These are phyloP conservation scores for Suillus discolor DNA, from an alignment of 768 basidiomycete species.

Conservation along the genomic window DNA sequence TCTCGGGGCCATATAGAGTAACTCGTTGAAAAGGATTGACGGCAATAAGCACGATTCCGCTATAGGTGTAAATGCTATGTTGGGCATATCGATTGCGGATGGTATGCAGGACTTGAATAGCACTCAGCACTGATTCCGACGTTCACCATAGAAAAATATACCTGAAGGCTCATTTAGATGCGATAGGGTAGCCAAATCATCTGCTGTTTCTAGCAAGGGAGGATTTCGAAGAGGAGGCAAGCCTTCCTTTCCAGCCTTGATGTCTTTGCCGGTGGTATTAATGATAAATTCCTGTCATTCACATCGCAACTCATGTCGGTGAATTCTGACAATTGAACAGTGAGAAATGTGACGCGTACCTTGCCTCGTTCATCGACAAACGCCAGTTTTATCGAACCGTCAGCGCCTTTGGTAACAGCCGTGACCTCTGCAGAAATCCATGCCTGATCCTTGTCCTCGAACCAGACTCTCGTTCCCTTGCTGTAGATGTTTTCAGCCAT, in stretches of 20 bases:
- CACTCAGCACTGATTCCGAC: conserved; percentile 3
- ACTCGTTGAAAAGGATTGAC: conserved; percentile 99
- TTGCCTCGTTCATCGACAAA: conserved; percentile 93
- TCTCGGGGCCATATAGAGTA: conserved; percentile 94
- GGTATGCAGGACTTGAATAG: conserved; percentile 81
- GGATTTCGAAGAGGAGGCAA: conserved; percentile 96
- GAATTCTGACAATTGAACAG: conserved; percentile 13
- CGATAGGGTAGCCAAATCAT: conserved; percentile 96
- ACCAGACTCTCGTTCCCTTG: conserved; percentile 90
- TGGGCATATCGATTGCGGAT: conserved; percentile 96
- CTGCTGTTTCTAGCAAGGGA: conserved; percentile 92
- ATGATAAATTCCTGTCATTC: conserved; percentile 69
- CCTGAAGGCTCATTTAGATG: conserved; percentile 98
- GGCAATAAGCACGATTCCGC: conserved; percentile 97
- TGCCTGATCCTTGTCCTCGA: conserved; percentile 91
- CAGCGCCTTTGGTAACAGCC: conserved; percentile 59
- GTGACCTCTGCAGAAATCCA: conserved; percentile 92
- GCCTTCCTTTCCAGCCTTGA: conserved; percentile 76
- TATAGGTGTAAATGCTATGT: conserved; percentile 98
- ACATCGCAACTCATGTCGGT: background rate
- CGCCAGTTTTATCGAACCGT: conserved; percentile 78
- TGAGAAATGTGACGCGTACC: conserved; percentile 45
- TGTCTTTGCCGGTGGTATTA: conserved; percentile 77
- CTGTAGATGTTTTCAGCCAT: conserved; percentile 94
- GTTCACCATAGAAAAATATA: conserved; percentile 30